Evolutionary conservation across 441 rosid genomes (phyloP).

Genomic region (Erysimum pusillum): DNA sequence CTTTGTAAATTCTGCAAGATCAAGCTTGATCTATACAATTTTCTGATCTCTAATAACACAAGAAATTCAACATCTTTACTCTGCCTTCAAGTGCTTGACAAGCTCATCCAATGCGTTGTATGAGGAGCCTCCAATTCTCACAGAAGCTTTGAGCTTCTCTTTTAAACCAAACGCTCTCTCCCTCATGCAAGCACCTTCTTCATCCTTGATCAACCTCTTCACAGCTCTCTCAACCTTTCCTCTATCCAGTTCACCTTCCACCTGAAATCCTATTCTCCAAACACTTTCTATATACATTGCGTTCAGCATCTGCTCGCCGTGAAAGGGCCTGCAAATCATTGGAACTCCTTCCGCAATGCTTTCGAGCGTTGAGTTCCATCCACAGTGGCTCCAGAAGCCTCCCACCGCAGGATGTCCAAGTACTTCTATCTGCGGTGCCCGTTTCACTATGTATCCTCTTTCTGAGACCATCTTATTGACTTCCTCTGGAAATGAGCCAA

Average conservation of each 20-base stretch:
- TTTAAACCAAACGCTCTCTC: background rate
- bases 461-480: conserved; percentile 26
- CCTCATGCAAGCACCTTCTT: background rate
- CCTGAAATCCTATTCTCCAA: conserved; percentile 38
- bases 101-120: conserved; percentile 36
- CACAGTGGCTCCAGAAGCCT: conserved; percentile 52
- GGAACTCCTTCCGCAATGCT: conserved; percentile 54
- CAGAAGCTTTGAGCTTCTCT: conserved; percentile 3
- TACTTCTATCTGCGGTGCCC: conserved; percentile 53
- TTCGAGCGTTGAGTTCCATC: conserved; percentile 56
- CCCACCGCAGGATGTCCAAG: conserved; percentile 45
- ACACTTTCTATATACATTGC: conserved; percentile 46
- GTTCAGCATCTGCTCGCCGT: conserved; percentile 50
- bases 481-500: conserved; percentile 36
- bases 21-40: background rate
- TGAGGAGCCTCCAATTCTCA: conserved; percentile 24
- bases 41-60: background rate
- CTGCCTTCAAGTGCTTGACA: conserved; percentile 24
- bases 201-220: background rate
- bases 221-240: background rate
- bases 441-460: conserved; percentile 49
- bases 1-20: conserved; percentile 30
- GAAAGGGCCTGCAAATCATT: conserved; percentile 49
- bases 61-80: background rate
- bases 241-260: conserved; percentile 27